phyloP scores from a whole-genome alignment of 345 rosid species.

The Schrenkiella parvula region DNA sequence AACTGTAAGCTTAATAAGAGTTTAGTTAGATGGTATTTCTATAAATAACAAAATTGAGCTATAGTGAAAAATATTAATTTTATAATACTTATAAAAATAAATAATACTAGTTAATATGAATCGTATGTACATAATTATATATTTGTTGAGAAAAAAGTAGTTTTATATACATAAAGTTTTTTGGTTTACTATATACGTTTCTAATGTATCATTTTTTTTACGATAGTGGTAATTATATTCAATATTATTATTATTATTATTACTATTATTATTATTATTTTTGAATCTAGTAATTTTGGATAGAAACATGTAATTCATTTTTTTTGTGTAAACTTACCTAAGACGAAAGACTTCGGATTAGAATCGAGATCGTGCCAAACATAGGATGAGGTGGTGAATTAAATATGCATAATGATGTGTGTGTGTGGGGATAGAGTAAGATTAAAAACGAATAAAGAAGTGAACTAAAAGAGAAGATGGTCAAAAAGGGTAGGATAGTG shows the following conservation, averaged over 20 bases:
- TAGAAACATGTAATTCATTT: no score
- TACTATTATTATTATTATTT: no score
- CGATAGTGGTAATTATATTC: neutral
- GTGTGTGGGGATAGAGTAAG: constrained; percentile 17
- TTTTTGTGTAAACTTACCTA: neutral
- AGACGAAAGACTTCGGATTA: neutral
- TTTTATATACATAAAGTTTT: no score
- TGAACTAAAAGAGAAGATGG: constrained; percentile 8
- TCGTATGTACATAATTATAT: neutral
- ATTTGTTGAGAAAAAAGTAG: neutral
- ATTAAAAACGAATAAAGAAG: constrained; percentile 16
- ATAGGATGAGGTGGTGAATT: neutral
- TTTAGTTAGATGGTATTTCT: neutral
- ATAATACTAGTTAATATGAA: neutral
- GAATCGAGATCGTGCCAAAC: neutral
- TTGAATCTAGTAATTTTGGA: no score
- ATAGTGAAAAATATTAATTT: neutral
- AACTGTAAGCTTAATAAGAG: no score
- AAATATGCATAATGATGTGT: constrained; percentile 2
- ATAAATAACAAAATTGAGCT: neutral
- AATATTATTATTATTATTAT: no score
- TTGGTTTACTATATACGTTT: no score
- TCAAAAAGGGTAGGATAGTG: constrained; percentile 19
- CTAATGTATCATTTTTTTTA: neutral
- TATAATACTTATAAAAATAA: neutral